Conservation (phyloP, 169 alveolate species). For the Plasmodium gaboni region DNA sequence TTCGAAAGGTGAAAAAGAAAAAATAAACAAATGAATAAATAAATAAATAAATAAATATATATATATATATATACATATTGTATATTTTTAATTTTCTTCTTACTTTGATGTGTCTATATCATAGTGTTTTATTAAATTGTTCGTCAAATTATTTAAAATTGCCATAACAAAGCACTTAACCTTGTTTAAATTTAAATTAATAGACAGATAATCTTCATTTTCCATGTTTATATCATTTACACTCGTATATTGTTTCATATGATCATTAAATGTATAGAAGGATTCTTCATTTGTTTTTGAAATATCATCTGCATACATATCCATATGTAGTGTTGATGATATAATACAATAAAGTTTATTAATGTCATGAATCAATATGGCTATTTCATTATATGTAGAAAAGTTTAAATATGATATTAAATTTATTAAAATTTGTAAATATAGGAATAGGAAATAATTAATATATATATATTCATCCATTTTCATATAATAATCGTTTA, state of each 20-base stretch:
- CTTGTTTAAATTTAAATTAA: slow-evolving; percentile 33
- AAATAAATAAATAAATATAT: not conserved
- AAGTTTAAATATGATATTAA: slow-evolving; percentile 54
- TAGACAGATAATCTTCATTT: slow-evolving; percentile 5
- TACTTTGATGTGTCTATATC: slow-evolving; percentile 43
- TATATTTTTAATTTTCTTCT: not conserved
- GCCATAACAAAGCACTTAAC: slow-evolving; percentile 67
- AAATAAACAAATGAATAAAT: not conserved
- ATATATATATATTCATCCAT: slow-evolving; percentile 55
- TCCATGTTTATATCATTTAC: slow-evolving; percentile 32
- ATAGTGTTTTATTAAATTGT: slow-evolving; percentile 34
- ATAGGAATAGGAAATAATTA: slow-evolving; percentile 64
- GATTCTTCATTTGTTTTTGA: slow-evolving; percentile 4
- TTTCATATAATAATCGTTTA: slow-evolving; percentile 21
- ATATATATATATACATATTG: not conserved
- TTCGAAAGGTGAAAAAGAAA: not conserved
- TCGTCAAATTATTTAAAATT: slow-evolving; percentile 23
- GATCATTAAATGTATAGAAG: slow-evolving; percentile 24
- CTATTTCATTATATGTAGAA: slow-evolving; percentile 71
- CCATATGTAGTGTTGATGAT: slow-evolving; percentile 37
- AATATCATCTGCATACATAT: slow-evolving; percentile 6
- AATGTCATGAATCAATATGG: slow-evolving; percentile 46
- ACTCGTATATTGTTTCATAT: slow-evolving; percentile 12
- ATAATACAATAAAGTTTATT: slow-evolving; percentile 49
- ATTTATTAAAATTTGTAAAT: slow-evolving; percentile 47